These are phyloP conservation scores for Nigrospora sphaerica DNA, from an alignment of 2,329 filamentous ascomycete species.

Conservation along the genomic window DNA sequence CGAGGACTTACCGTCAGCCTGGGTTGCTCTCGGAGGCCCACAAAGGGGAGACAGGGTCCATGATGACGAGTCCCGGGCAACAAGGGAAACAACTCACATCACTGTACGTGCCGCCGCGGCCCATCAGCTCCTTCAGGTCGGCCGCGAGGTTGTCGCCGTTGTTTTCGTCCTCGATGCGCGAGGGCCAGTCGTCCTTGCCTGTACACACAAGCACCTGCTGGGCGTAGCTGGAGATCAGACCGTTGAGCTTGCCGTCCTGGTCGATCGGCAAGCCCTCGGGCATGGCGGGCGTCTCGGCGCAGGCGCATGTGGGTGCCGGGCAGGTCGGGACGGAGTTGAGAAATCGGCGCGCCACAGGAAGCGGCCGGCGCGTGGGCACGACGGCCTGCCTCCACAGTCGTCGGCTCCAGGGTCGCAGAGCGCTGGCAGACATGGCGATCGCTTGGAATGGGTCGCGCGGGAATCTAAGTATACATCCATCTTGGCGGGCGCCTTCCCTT, in stretches of 20 bases:
- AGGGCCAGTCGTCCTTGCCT: conserved; percentile 72
- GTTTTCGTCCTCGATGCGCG: conserved; percentile 77
- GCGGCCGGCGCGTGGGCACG: neutral
- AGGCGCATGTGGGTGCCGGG: conserved; percentile 70
- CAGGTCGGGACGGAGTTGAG: conserved; percentile 46
- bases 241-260: conserved; percentile 59
- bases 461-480: too few relatives aligned
- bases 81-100: conserved; percentile 46
- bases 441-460: neutral
- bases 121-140: conserved; percentile 64
- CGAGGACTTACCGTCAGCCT: conserved; percentile 24
- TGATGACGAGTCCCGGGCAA: neutral
- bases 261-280: conserved; percentile 70
- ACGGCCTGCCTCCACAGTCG: conserved; percentile 2
- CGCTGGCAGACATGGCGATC: conserved; percentile 1
- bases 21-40: neutral
- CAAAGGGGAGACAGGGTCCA: neutral
- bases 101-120: conserved; percentile 56
- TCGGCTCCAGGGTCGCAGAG: conserved; percentile 1
- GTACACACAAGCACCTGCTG: conserved; percentile 83
- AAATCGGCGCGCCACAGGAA: conserved; percentile 1
- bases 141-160: conserved; percentile 59
- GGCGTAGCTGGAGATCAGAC: conserved; percentile 69
- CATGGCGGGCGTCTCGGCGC: conserved; percentile 58
- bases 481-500: too few relatives aligned